phyloP scores from a whole-genome alignment of 768 basidiomycete genomes.

The Amanita pseudoporphyria region DNA sequence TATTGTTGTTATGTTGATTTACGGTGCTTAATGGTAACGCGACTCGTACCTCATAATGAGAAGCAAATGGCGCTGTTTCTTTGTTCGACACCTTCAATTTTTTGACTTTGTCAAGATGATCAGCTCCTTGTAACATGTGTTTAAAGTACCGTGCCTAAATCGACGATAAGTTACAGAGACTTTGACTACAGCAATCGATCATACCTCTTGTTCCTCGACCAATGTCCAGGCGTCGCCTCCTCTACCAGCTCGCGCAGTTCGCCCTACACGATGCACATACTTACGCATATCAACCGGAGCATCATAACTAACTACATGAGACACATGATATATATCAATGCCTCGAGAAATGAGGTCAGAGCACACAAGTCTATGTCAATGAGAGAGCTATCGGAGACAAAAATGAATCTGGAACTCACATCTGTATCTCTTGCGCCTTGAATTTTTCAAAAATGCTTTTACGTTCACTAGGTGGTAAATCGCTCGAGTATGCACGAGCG shows the following conservation, averaged over 20 bases:
- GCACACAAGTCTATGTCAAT: conserved; percentile 65
- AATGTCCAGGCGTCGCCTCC: conserved; percentile 88
- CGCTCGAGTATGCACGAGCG: conserved; percentile 78
- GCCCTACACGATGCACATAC: conserved; percentile 94
- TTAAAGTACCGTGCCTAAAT: conserved; percentile 85
- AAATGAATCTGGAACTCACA: conserved; percentile 39
- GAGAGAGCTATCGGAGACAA: not conserved
- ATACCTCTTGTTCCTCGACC: conserved; percentile 88
- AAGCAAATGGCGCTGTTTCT: conserved; percentile 44
- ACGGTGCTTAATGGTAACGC: not conserved
- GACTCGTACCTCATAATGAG: conserved; percentile 57
- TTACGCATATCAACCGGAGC: conserved; percentile 96
- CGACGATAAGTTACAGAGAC: not conserved
- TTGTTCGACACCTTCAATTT: conserved; percentile 54
- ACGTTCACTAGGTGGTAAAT: conserved; percentile 64
- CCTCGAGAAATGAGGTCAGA: conserved; percentile 95
- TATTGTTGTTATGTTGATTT: conserved; percentile 11
- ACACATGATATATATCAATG: conserved; percentile 87
- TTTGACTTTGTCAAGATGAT: conserved; percentile 62
- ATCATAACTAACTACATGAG: conserved; percentile 93
- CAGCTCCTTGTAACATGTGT: conserved; percentile 61
- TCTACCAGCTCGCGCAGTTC: conserved; percentile 90
- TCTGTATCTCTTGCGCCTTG: conserved; percentile 67
- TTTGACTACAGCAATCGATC: conserved; percentile 8
- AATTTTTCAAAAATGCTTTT: conserved; percentile 74